Evolutionary conservation across 2,329 filamentous ascomycete species (phyloP).

Genomic region (Rugonectria rugulosa): DNA sequence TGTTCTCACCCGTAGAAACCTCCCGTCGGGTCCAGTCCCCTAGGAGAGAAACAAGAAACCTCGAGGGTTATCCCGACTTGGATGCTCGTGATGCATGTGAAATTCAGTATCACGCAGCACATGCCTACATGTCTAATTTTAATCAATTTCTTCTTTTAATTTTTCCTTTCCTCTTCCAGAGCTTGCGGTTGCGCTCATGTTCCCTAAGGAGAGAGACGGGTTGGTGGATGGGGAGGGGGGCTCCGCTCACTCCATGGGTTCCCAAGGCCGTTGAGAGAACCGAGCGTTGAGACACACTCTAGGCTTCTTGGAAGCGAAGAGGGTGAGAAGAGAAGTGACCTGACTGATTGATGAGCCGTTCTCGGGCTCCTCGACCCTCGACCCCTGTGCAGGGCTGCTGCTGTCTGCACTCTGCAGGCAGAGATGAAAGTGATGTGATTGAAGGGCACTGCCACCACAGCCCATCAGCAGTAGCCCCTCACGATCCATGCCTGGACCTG

Average conservation of each 20-base stretch:
- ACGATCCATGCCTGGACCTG: conserved; percentile 3
- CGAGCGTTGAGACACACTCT: conserved; percentile 6
- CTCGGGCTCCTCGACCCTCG: no score
- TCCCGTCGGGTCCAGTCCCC: not conserved
- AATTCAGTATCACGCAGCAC: no score
- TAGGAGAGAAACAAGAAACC: not conserved
- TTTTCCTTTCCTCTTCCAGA: not conserved
- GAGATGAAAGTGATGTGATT: conserved; percentile 6
- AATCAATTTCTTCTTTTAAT: not conserved
- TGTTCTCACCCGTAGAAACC: conserved; percentile 9
- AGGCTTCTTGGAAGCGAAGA: conserved; percentile 2
- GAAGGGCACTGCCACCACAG: conserved; percentile 11
- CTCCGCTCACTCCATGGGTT: not conserved
- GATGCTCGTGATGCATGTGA: not conserved
- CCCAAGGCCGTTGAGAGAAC: conserved; percentile 3
- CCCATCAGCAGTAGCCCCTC: conserved; percentile 9
- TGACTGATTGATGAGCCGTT: conserved; percentile 17
- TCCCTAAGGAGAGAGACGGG: no score
- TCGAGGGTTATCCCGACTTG: conserved; percentile 8
- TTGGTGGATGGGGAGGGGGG: no score
- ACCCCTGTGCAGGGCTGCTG: not conserved
- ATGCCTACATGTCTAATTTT: conserved; percentile 13
- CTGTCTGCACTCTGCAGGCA: no score
- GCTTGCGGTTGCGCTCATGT: conserved; percentile 11
- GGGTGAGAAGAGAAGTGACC: not conserved